phyloP scores from a whole-genome alignment of 768 basidiomycete species.

The Termitomyces sp. region DNA sequence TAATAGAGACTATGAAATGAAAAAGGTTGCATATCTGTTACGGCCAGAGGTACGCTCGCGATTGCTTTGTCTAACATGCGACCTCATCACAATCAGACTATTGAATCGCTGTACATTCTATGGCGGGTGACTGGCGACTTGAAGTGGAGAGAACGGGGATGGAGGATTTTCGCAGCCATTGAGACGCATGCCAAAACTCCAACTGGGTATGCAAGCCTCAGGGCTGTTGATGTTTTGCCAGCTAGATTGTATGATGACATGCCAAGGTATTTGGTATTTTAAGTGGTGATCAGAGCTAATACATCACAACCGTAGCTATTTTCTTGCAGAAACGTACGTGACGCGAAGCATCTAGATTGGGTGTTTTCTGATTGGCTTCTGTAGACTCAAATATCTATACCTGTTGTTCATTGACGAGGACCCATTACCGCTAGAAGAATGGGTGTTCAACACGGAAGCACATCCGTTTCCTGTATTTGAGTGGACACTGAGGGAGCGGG shows the following conservation, averaged over 20 bases:
- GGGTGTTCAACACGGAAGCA: conserved; percentile 68
- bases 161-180: conserved; percentile 66
- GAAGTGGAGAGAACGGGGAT: conserved; percentile 68
- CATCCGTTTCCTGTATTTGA: conserved; percentile 72
- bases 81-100: conserved; percentile 39
- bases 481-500: conserved; percentile 53
- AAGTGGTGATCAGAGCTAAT: not conserved
- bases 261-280: conserved; percentile 59
- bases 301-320: conserved; percentile 25
- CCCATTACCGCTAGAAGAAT: conserved; percentile 47
- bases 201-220: conserved; percentile 58
- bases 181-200: conserved; percentile 52
- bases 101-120: conserved; percentile 69
- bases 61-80: not conserved
- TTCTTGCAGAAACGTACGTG: conserved; percentile 43
- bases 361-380: not conserved
- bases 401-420: conserved; percentile 65
- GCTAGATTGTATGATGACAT: conserved; percentile 46
- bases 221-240: conserved; percentile 39
- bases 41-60: conserved; percentile 59
- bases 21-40: conserved; percentile 46
- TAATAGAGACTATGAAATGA: conserved; percentile 51
- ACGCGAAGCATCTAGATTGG: not conserved
- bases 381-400: conserved; percentile 68
- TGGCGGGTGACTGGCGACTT: conserved; percentile 66